Evolutionary conservation across 352 stramenopile genomes (phyloP).

Genomic region (Lagenidium sp.): DNA sequence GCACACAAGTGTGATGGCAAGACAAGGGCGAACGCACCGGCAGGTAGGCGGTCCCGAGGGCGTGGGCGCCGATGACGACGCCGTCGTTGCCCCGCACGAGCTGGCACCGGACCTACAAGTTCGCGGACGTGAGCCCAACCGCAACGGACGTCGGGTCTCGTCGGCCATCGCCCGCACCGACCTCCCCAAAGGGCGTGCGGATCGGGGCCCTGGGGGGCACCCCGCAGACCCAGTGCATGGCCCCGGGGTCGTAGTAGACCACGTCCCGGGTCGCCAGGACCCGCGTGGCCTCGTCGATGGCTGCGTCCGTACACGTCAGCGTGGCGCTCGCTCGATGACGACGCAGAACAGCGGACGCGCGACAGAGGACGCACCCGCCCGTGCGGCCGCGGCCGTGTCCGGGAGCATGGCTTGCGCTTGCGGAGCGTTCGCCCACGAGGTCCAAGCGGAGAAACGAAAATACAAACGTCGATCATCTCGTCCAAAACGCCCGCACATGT

Average conservation of each 20-base stretch:
- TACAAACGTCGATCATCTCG: too few species aligned
- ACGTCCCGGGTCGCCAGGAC: slow-evolving; percentile 34
- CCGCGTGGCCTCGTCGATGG: slow-evolving; percentile 40
- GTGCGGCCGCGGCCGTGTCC: too few species aligned
- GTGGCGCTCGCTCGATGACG: too few species aligned
- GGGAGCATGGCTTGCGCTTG: too few species aligned
- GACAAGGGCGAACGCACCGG: slow-evolving; percentile 23
- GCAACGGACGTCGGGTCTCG: not conserved
- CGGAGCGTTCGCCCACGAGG: too few species aligned
- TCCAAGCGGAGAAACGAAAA: too few species aligned
- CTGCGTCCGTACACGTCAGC: too few species aligned
- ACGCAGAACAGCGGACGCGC: too few species aligned
- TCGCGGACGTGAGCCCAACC: not conserved
- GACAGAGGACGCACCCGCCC: too few species aligned
- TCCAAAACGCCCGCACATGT: too few species aligned
- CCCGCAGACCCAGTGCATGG: slow-evolving; percentile 26
- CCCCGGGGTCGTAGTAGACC: slow-evolving; percentile 37
- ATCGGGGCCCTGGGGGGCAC: slow-evolving; percentile 32
- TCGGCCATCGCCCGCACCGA: slow-evolving; percentile 3
- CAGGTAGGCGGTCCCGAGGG: slow-evolving; percentile 28
- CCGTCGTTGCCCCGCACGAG: slow-evolving; percentile 37
- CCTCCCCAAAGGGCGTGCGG: slow-evolving; percentile 39
- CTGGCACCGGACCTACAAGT: slow-evolving; percentile 24
- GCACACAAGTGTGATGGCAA: too few species aligned
- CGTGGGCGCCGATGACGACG: slow-evolving; percentile 40